phyloP scores from a whole-genome alignment of 2,329 filamentous ascomycete genomes.

The Rhynchosporium agropyri region DNA sequence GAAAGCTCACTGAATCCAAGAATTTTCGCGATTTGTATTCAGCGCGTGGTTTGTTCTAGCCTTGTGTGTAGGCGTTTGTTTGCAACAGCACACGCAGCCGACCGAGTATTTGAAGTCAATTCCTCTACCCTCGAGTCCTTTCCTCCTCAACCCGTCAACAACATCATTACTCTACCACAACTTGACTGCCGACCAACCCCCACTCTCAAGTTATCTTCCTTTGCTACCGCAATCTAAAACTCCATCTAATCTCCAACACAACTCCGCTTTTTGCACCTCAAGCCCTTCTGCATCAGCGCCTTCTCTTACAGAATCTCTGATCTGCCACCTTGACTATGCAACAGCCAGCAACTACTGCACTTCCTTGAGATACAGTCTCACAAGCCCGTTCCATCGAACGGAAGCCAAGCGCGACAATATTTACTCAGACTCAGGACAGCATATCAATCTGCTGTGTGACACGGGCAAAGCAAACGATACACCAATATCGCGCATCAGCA shows the following conservation, averaged over 20 bases:
- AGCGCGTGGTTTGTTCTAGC: neutral
- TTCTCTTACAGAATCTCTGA: neutral
- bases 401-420: conserved; percentile 16
- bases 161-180: conserved; percentile 1
- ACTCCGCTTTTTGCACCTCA: neutral
- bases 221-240: neutral
- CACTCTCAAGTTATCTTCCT: conserved; percentile 3
- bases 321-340: neutral
- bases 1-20: neutral
- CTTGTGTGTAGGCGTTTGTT: neutral
- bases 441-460: conserved; percentile 16
- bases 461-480: conserved; percentile 12
- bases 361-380: neutral
- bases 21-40: neutral
- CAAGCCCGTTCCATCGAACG: neutral
- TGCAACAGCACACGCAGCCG: neutral
- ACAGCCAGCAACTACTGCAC: neutral
- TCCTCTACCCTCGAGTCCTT: neutral
- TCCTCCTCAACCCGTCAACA: neutral
- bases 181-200: conserved; percentile 11
- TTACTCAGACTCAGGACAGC: conserved; percentile 11
- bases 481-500: conserved; percentile 1
- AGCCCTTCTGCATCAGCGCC: neutral
- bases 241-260: neutral
- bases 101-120: neutral